Base-by-base conservation (phyloP, 129 eudicot genomes). In the Artemisia annua region DNA sequence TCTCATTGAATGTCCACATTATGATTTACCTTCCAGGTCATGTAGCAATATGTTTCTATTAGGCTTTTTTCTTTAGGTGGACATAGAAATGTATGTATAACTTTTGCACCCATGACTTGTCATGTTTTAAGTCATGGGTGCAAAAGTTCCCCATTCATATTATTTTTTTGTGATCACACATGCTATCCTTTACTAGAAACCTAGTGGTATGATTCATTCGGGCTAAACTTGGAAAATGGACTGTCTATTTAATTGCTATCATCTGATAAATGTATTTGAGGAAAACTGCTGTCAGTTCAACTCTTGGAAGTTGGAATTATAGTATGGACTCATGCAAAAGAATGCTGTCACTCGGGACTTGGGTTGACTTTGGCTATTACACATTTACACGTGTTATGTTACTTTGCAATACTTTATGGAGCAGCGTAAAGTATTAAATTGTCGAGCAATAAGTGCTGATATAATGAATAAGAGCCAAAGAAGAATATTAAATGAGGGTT, bases 131-230 rank as follows among this genome's bases (percentile, higher is more conserved):
- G 11, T 39, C 46, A 7, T 39, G 46, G 46, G 46, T 39, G 11
- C 46, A 39, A 39, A 35, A 35, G 32, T 5, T 16, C 49, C 39
- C 26, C 14, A 3, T 61, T 61, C 49, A 12, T 73, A 17, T 48
- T 63, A 48, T 50, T 11, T 49, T 49, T 11, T 62, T 48, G 22
- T 59, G 46, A 11, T 20, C 22, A 48, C 48, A 15, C 39, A 43
- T 44, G 19, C 49, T 26, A 18, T 73, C 26, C 5, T 12, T 48
- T 60, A 72, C 18, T 12, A 24, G 48, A 57, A 48, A 24, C 52
- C 62, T 61, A 69, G 49, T 32, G 66, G 59, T 50, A 50, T 62
- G 51, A 50, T 73, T 49, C 18, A 48, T 62, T 52, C 16, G 30
- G 55, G 19, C 52, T 62, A 73, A 28, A 60, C 61, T 46, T 48